phyloP scores from a whole-genome alignment of 371 early-diverging fungal species.

The Nematocida sp. region DNA sequence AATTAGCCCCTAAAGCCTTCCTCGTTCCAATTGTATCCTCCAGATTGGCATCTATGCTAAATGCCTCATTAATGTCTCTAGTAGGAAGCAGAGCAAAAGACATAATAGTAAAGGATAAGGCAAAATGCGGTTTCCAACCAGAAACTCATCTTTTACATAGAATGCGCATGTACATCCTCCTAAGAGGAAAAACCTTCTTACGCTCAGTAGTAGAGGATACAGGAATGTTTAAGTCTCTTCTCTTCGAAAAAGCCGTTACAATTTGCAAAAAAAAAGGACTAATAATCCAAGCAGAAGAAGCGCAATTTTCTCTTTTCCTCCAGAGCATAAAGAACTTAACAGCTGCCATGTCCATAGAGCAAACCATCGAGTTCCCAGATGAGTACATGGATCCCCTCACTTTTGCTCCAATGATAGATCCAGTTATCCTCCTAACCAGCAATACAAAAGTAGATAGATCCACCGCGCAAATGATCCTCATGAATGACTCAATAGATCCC shows the following conservation, averaged over 20 bases:
- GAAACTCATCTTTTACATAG: constrained; percentile 76
- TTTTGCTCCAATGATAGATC: constrained; percentile 84
- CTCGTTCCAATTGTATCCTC: constrained; percentile 79
- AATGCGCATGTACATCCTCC: constrained; percentile 76
- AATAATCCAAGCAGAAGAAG: constrained; percentile 68
- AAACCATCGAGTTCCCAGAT: constrained; percentile 75
- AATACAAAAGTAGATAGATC: constrained; percentile 77
- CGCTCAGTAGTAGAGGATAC: constrained; percentile 76
- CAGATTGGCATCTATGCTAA: constrained; percentile 86
- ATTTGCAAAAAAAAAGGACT: constrained; percentile 58
- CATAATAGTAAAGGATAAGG: constrained; percentile 75
- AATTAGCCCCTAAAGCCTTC: constrained; percentile 70
- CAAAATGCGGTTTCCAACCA: constrained; percentile 82
- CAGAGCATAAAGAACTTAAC: constrained; percentile 70
- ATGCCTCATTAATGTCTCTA: constrained; percentile 80
- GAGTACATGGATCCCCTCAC: constrained; percentile 77
- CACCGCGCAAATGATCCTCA: constrained; percentile 82
- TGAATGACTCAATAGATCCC: constrained; percentile 87
- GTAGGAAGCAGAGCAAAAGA: constrained; percentile 86
- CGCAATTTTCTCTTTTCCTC: constrained; percentile 65
- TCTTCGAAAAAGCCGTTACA: constrained; percentile 58
- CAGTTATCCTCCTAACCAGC: constrained; percentile 84
- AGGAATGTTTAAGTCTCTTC: constrained; percentile 59
- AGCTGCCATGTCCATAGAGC: constrained; percentile 68
- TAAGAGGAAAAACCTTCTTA: constrained; percentile 67